Evolutionary conservation across 345 rosid species (phyloP), one percentile per base, ranked within the genome.

Genomic region (Brassica incana): DNA sequence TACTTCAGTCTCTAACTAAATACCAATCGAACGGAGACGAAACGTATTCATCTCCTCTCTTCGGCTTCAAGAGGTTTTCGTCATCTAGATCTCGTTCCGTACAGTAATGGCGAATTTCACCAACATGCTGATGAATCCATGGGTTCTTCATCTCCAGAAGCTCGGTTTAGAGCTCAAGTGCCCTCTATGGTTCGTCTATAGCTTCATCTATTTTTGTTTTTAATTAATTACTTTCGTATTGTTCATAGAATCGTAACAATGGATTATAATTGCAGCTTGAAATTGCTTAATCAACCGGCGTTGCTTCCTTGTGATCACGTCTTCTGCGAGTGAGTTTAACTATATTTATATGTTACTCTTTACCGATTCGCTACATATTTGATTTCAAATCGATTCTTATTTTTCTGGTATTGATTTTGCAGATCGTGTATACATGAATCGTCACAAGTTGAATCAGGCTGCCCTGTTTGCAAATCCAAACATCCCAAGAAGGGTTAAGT

Each of bases 161-260:
- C 80, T 94, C 72, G 91, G 80, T 62, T 91, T 94, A 16, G 97
- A 94, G 76, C 97, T 92, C 79, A 92, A 91, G 48, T 94, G 98
- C 67, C 92, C 97, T 66, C 87, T 90, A 72, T 94, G 98, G 98
- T 94, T 80, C 11, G 89, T 81, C 50, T 8, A 7, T 36, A 3
- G 15, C 50, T 43, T 3, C 3, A 5, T 43, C 0, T 25, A 6
- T 11, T 9, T 71, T 56, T 35, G 36, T 11, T 58, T 40, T 52
- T 36, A 27, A 29, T 7, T 16, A 67, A 30, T 70, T 8, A 62
- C 32, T 67, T 59, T 76, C 59, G 11, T 76, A 11, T 8, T 43
- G 59, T 14, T 58, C 0, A 8, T 40, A 5, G 68, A 72, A 30
- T 72, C 64, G 43, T 78, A 36, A 71, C 60, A 5, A 3, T 45